Evolutionary conservation across 495 filamentous ascomycete species (phyloP), one percentile per base, ranked within the genome.

Genomic region (Trichoderma orchidacearum): DNA sequence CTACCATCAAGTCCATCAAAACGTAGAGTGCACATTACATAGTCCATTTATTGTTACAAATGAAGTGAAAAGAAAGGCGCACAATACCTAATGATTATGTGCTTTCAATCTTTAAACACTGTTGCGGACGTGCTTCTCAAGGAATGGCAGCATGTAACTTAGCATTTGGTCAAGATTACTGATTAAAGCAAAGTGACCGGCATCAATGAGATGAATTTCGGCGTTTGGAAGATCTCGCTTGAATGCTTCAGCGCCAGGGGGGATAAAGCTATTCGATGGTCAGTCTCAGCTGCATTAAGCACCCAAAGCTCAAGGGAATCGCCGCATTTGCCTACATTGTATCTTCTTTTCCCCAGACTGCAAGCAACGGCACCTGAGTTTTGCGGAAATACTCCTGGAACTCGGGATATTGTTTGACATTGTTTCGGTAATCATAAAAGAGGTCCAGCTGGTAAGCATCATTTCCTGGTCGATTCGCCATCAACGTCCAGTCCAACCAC

Each of bases 291-390:
- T n/a, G n/a, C n/a, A n/a, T n/a, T n/a, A n/a, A n/a, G n/a, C n/a
- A n/a, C n/a, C n/a, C n/a, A n/a, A n/a, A n/a, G n/a, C n/a, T n/a
- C n/a, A n/a, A n/a, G n/a, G n/a, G n/a, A n/a, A n/a, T n/a, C n/a
- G n/a, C n/a, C n/a, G n/a, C n/a, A n/a, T n/a, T 36, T 15, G 4
- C 34, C 17, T 15, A 36, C 34, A 80, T 72, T 5, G 55, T 58
- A 68, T 85, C 83, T 53, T 78, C 72, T 68, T 78, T 79, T 3
- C 84, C 83, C 83, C 84, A 87, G 4, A 76, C 69, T 3, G 77
- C 80, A 58, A 87, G 60, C 3, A 83, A 52, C 3, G 81, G 82
- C 0, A 82, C 73, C 58, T 78, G 70, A 3, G 66, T 75, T 18
- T 68, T 62, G 7, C 77, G 64, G 50, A 85, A 77, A 53, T 79